These are phyloP conservation scores for Cenchrus americanus DNA, from an alignment of 176 grass and related monocot species.

Conservation along the genomic window DNA sequence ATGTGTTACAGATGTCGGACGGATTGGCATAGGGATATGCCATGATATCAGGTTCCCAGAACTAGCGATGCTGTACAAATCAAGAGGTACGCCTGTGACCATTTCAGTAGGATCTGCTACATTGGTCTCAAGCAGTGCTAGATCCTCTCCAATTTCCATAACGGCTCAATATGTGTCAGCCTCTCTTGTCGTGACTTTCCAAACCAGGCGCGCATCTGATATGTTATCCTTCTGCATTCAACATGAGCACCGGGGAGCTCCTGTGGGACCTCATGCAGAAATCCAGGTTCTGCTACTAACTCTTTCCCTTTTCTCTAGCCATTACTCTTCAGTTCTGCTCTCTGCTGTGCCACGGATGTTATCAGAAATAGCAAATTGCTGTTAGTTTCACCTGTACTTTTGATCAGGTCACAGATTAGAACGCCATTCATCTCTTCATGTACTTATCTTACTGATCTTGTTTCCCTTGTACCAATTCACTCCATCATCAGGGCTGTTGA, in stretches of 20 bases:
- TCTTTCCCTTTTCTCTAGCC: neutral
- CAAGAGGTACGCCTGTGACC: constrained; percentile 47
- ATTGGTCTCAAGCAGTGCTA: neutral
- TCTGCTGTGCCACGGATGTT: too few species aligned
- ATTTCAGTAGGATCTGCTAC: neutral
- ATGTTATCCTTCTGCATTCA: constrained; percentile 75
- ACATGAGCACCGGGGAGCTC: constrained; percentile 68
- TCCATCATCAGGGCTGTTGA: constrained; percentile 59
- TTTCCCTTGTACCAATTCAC: neutral
- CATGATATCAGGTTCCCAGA: constrained; percentile 78
- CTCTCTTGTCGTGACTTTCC: neutral
- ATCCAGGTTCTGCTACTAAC: constrained; percentile 51
- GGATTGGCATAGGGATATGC: constrained; percentile 70
- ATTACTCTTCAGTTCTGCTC: too few species aligned
- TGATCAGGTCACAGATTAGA: too few species aligned
- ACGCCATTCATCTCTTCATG: too few species aligned
- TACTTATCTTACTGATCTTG: too few species aligned
- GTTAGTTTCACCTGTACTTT: too few species aligned
- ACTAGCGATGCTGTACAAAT: constrained; percentile 62
- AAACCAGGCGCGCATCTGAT: constrained; percentile 61
- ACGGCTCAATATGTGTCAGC: neutral
- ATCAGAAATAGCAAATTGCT: too few species aligned
- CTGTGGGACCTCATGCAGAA: constrained; percentile 89
- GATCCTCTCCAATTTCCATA: neutral
- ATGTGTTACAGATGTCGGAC: constrained; percentile 55